phyloP scores from a whole-genome alignment of 208 protist genomes.

The Leptomonas seymouri region DNA sequence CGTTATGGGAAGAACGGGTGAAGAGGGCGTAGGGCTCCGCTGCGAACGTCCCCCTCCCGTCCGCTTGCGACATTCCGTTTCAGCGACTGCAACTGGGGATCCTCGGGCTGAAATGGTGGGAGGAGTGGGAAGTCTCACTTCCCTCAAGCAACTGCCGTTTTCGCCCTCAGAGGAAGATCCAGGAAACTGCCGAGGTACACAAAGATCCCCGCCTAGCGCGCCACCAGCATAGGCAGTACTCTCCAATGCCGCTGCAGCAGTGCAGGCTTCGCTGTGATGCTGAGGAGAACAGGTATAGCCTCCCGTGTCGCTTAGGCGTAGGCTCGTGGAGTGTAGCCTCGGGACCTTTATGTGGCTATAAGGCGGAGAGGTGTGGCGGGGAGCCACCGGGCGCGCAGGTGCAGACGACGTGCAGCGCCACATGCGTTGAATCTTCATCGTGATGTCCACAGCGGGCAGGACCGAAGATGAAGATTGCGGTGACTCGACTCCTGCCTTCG shows the following conservation, averaged over 20 bases:
- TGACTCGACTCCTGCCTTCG: not conserved
- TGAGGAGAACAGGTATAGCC: not conserved
- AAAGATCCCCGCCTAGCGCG: not conserved
- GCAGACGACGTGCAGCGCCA: not conserved
- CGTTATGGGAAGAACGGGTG: not conserved
- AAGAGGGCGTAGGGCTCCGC: not conserved
- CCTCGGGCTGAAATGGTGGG: not conserved
- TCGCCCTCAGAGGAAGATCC: slow-evolving; percentile 8
- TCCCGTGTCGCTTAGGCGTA: not conserved
- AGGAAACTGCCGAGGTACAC: not conserved
- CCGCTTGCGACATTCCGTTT: not conserved
- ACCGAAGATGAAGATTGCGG: not conserved
- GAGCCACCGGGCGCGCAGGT: too few relatives aligned
- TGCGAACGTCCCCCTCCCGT: not conserved
- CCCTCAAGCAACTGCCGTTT: slow-evolving; percentile 5
- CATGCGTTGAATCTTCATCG: slow-evolving; percentile 11
- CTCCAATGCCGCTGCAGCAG: not conserved
- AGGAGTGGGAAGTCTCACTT: not conserved
- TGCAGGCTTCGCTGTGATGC: not conserved
- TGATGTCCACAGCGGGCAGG: slow-evolving; percentile 23
- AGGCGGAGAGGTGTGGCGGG: too few relatives aligned
- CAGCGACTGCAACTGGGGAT: not conserved
- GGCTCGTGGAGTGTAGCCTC: not conserved
- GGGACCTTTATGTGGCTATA: too few relatives aligned
- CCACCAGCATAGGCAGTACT: not conserved